These are phyloP conservation scores for Alloascoidea hylecoeti DNA, from an alignment of 805 yeast species.

Conservation along the genomic window DNA sequence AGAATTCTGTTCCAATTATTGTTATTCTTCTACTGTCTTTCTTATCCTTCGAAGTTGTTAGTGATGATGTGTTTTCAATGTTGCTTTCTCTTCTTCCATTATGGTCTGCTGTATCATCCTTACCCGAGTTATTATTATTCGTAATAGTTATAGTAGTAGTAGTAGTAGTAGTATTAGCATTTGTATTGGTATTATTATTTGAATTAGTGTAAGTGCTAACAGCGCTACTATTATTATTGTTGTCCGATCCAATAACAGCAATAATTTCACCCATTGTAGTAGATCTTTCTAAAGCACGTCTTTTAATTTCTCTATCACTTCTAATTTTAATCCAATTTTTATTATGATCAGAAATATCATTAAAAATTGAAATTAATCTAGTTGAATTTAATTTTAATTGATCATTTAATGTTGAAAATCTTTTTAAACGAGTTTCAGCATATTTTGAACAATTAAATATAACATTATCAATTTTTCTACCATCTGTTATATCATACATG, in stretches of 20 bases:
- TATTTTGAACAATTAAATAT: conserved; percentile 20
- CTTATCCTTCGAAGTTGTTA: not conserved
- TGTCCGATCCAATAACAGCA: not conserved
- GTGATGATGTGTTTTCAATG: not conserved
- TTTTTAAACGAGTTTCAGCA: conserved; percentile 18
- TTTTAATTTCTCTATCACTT: conserved; percentile 20
- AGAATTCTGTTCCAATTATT: not conserved
- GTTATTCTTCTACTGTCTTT: not conserved
- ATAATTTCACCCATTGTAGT: conserved; percentile 4
- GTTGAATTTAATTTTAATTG: conserved; percentile 13
- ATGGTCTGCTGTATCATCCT: not conserved
- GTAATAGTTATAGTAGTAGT: too few relatives aligned
- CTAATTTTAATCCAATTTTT: conserved; percentile 20
- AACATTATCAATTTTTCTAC: conserved; percentile 24
- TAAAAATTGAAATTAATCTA: conserved; percentile 15
- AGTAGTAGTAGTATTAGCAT: too few relatives aligned
- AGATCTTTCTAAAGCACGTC: conserved; percentile 20
- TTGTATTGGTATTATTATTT: too few relatives aligned
- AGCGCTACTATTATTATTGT: not conserved
- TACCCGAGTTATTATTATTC: too few relatives aligned
- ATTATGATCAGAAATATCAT: conserved; percentile 18
- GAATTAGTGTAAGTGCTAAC: too few relatives aligned
- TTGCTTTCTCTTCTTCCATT: too few relatives aligned
- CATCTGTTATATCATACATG: conserved; percentile 24
- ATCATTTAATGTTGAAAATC: conserved; percentile 13